phyloP scores from a whole-genome alignment of 371 early-diverging fungal genomes.

The Mortierella sp. region DNA sequence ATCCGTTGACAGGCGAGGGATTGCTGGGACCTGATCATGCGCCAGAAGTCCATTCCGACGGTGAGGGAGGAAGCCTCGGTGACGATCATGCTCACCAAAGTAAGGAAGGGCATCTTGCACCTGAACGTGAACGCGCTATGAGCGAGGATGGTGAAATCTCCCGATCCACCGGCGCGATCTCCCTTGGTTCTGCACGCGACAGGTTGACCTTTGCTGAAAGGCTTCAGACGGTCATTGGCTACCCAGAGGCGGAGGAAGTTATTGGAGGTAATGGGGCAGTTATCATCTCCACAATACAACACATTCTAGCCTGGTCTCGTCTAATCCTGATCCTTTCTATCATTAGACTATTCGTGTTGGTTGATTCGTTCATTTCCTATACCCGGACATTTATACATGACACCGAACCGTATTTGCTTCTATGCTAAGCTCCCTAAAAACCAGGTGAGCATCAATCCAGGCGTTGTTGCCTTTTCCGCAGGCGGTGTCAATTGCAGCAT shows the following conservation, averaged over 20 bases:
- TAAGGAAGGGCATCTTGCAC: neutral
- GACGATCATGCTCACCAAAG: slow-evolving; percentile 24
- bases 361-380: slow-evolving; percentile 75
- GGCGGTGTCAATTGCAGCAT: too few relatives aligned
- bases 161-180: slow-evolving; percentile 18
- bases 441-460: slow-evolving; percentile 15
- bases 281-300: too few relatives aligned
- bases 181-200: slow-evolving; percentile 27
- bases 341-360: slow-evolving; percentile 78
- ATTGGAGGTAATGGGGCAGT: slow-evolving; percentile 58
- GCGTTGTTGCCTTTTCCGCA: too few relatives aligned
- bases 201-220: slow-evolving; percentile 63
- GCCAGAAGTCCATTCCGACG: slow-evolving; percentile 46
- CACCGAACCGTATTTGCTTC: slow-evolving; percentile 76
- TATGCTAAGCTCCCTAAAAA: slow-evolving; percentile 70
- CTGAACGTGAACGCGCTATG: neutral
- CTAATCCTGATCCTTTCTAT: neutral
- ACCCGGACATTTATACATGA: slow-evolving; percentile 77
- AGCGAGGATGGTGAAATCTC: slow-evolving; percentile 18
- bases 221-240: slow-evolving; percentile 68
- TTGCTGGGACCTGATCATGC: slow-evolving; percentile 28
- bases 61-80: slow-evolving; percentile 30
- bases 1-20: slow-evolving; percentile 26
- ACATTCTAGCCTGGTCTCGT: neutral
- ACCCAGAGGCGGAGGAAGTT: slow-evolving; percentile 64